Conservation (phyloP, 257 asterid genomes). For the Phtheirospermum japonicum region DNA sequence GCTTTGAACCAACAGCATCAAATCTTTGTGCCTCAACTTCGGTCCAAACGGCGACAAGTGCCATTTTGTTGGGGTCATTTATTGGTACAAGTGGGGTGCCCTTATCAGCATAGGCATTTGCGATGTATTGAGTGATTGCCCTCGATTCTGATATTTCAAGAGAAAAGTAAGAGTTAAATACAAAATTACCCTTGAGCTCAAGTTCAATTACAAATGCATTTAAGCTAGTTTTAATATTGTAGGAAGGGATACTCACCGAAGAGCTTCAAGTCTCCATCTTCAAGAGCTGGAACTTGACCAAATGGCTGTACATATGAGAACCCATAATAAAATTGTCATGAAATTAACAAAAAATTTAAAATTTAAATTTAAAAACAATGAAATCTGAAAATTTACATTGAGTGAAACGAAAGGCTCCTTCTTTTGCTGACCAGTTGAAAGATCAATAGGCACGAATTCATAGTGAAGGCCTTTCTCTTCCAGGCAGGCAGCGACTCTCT, state of each 20-base stretch:
- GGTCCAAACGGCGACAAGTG: slow-evolving; percentile 35
- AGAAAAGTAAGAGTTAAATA: no score
- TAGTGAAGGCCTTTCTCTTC: slow-evolving; percentile 25
- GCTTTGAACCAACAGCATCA: slow-evolving; percentile 31
- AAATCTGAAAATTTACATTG: neutral
- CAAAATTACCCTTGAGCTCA: no score
- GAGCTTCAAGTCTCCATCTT: slow-evolving; percentile 31
- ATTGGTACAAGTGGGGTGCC: slow-evolving; percentile 25
- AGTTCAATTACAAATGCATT: no score
- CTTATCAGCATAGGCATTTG: slow-evolving; percentile 2
- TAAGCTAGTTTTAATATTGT: no score
- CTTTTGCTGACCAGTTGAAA: slow-evolving; percentile 26
- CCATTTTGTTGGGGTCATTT: slow-evolving; percentile 40
- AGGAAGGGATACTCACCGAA: no score
- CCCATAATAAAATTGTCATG: slow-evolving; percentile 1
- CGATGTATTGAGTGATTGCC: slow-evolving; percentile 18
- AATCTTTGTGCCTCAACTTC: slow-evolving; percentile 49
- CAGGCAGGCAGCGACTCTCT: slow-evolving; percentile 22
- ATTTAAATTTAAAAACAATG: neutral
- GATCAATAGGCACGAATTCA: slow-evolving; percentile 25
- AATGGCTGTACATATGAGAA: slow-evolving; percentile 16
- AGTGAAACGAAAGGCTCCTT: slow-evolving; percentile 23
- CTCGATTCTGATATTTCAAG: slow-evolving; percentile 20
- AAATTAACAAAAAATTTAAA: neutral
- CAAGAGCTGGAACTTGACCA: slow-evolving; percentile 31